phyloP scores from a whole-genome alignment of 768 basidiomycete species.

The Suillus spraguei region DNA sequence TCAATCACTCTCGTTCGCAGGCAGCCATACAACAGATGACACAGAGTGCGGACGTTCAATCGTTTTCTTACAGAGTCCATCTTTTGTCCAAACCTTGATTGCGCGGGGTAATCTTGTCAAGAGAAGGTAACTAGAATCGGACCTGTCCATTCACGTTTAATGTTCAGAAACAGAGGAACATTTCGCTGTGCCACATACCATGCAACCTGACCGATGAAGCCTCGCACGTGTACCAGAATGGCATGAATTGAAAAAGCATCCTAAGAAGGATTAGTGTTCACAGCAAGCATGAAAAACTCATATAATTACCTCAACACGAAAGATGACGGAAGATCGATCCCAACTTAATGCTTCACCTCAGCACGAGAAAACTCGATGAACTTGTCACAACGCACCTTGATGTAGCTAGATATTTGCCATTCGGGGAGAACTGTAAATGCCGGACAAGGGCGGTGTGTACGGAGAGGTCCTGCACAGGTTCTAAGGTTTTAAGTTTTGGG shows the following conservation, averaged over 20 bases:
- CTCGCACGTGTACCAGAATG: slow-evolving; percentile 51
- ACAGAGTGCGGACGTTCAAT: slow-evolving; percentile 50
- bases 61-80: slow-evolving; percentile 51
- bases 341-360: slow-evolving; percentile 34
- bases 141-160: slow-evolving; percentile 35
- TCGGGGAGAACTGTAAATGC: slow-evolving; percentile 58
- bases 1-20: slow-evolving; percentile 45
- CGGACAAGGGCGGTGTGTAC: slow-evolving; percentile 55
- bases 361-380: slow-evolving; percentile 3
- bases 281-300: slow-evolving; percentile 16
- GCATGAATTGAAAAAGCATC: slow-evolving; percentile 46
- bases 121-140: slow-evolving; percentile 45
- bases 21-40: slow-evolving; percentile 55
- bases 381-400: slow-evolving; percentile 39
- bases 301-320: slow-evolving; percentile 45
- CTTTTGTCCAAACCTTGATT: slow-evolving; percentile 59
- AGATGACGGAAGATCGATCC: slow-evolving; percentile 54
- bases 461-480: slow-evolving; percentile 42
- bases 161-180: slow-evolving; percentile 4
- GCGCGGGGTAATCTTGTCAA: slow-evolving; percentile 50
- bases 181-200: slow-evolving; percentile 36
- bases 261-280: slow-evolving; percentile 29
- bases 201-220: slow-evolving; percentile 57
- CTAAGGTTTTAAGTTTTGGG: slow-evolving; percentile 43
- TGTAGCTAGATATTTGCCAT: slow-evolving; percentile 54